These are phyloP conservation scores for Ceriops tagal DNA, from an alignment of 345 rosid genomes.

Conservation along the genomic window DNA sequence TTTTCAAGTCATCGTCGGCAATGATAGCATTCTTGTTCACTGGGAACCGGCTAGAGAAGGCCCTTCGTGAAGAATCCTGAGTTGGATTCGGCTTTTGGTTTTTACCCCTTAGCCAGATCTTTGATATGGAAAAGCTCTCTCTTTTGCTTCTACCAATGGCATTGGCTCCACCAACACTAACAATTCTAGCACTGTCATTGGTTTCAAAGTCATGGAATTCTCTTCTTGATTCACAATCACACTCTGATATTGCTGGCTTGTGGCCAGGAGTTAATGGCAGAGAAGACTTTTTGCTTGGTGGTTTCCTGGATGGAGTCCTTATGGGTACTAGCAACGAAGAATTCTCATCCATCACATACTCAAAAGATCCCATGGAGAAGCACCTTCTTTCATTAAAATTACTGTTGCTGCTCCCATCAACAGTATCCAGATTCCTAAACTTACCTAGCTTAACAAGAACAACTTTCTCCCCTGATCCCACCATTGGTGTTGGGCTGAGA, in stretches of 20 bases:
- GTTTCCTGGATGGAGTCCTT: conserved; percentile 54
- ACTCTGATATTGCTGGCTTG: conserved; percentile 60
- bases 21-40: conserved; percentile 16
- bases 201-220: conserved; percentile 43
- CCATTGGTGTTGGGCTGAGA: conserved; percentile 16
- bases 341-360: conserved; percentile 85
- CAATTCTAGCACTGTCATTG: conserved; percentile 8
- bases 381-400: conserved; percentile 73
- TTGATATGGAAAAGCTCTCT: conserved; percentile 87
- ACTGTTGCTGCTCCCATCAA: conserved; percentile 43
- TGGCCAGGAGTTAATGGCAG: conserved; percentile 61
- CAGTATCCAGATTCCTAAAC: conserved; percentile 62
- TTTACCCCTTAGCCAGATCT: conserved; percentile 79
- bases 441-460: conserved; percentile 89
- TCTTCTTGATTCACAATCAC: conserved; percentile 64
- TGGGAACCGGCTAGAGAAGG: conserved; percentile 61
- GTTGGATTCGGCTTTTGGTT: conserved; percentile 43
- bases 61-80: conserved; percentile 49
- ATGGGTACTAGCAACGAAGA: conserved; percentile 77
- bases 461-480: conserved; percentile 55
- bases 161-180: conserved; percentile 18
- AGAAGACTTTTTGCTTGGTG: conserved; percentile 43
- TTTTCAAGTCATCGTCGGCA: conserved; percentile 22
- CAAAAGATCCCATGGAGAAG: conserved; percentile 92
- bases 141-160: conserved; percentile 29